These are phyloP conservation scores for Clavulina sp. DNA, from an alignment of 768 basidiomycete species.

Conservation along the genomic window DNA sequence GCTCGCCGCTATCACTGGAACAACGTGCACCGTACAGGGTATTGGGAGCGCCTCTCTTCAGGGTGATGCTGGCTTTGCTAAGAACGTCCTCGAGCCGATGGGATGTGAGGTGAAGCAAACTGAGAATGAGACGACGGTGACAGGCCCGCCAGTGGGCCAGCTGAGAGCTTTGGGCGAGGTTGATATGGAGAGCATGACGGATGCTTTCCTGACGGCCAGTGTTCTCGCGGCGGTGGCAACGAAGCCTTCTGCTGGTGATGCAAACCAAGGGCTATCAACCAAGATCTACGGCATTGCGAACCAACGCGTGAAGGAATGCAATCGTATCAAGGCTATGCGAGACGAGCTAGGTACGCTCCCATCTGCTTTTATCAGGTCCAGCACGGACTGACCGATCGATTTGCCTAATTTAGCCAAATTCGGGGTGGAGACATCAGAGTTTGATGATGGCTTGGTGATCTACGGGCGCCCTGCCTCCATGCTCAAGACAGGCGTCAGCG, in stretches of 20 bases:
- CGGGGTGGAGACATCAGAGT: constrained; percentile 78
- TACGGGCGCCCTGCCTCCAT: constrained; percentile 52
- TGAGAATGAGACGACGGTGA: constrained; percentile 73
- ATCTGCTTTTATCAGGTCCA: neutral
- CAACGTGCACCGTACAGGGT: constrained; percentile 80
- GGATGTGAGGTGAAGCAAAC: constrained; percentile 87
- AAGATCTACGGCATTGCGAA: constrained; percentile 92
- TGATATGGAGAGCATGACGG: constrained; percentile 99
- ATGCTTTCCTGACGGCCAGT: constrained; percentile 92
- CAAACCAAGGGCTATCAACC: constrained; percentile 29
- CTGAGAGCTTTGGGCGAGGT: constrained; percentile 72
- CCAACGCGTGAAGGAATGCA: constrained; percentile 96
- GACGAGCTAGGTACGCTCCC: constrained; percentile 60
- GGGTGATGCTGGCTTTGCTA: constrained; percentile 94
- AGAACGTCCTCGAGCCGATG: constrained; percentile 85
- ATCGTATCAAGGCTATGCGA: constrained; percentile 92
- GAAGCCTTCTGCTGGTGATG: constrained; percentile 24
- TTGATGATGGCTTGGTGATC: constrained; percentile 84
- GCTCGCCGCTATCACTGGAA: constrained; percentile 94
- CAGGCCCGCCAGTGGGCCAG: constrained; percentile 66
- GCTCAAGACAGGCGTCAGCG: constrained; percentile 51
- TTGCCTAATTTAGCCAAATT: constrained; percentile 70
- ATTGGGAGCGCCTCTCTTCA: constrained; percentile 85
- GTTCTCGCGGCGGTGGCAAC: constrained; percentile 75
- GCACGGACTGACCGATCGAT: neutral